Evolutionary conservation across 164 flowering plant species (phyloP), one percentile per base, ranked within the genome.

Genomic region (Chloranthus sessilifolius): DNA sequence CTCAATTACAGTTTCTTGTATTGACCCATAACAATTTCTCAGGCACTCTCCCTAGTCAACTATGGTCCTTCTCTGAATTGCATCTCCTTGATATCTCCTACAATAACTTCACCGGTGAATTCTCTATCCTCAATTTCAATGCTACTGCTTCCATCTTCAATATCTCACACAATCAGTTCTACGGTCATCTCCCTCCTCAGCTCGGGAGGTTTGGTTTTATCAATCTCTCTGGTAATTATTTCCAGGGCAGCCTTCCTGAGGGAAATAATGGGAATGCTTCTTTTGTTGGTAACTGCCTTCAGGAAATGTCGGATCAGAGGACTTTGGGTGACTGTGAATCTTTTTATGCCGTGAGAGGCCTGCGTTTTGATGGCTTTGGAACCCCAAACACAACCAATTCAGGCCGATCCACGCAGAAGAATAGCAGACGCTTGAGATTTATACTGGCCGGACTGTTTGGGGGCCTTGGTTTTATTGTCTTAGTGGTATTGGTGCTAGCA

Each of bases 391-490:
- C 62, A 38, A 60, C 76, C 5, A 34, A 67, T 1, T 49, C 62
- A 0, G 2, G 16, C n/a, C 12, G 24, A 64, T 1, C 50, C 4
- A 51, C 41, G 20, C 22, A 51, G 34, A 77, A 74, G 63, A 75
- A 64, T 46, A 68, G 69, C 25, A 71, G 43, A 38, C 47, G 28
- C 5, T 54, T 51, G 56, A 62, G 23, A 20, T 65, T 73, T 49
- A 80, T 90, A 56, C 52, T 87, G 68, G 83, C 65, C 2, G 80
- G 77, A 7, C 85, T 82, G 44, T 59, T 82, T 6, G 98, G 95
- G 2, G 95, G 95, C 21, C 43, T 77, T 52, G 92, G 73, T 20
- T 43, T 88, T 27, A 56, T 88, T 52, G 27, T 65, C 19, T 56
- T 84, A 52, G 28, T 79, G 58, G 66, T 68, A 28, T 2, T 71